Base-by-base conservation (phyloP, 768 basidiomycete genomes). In the Lepiota brunneoincarnata region DNA sequence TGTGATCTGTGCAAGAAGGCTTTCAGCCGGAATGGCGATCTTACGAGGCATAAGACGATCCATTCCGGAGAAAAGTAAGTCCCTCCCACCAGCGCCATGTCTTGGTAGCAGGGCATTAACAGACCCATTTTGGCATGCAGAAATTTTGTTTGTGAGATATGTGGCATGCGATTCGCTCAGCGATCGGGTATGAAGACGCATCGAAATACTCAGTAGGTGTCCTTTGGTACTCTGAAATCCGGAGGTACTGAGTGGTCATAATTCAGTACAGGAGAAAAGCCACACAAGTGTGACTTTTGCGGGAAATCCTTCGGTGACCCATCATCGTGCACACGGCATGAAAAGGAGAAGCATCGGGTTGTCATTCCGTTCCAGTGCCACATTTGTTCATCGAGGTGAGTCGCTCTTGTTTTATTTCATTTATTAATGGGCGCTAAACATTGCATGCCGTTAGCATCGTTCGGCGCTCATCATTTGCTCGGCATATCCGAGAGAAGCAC, bases 291-390 rank as follows among this genome's bases (percentile, higher is more conserved):
- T 59, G 60, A 66, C 7, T 67, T 63, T 18, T 89, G 87, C 61
- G 52, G 49, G 9, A 71, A 77, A 26, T 65, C 70, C 12, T 89
- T 89, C 58, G 81, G 81, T 12, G 87, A 89, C 60, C 87, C 85
- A 10, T 89, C 87, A 0, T 88, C 87, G 41, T 72, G 83, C 58
- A 71, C 79, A 26, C 82, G 87, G 7, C 87, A 89, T 60, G 72
- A 75, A 51, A 81, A 77, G 61, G 86, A 88, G 66, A 78, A 72
- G 2, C 87, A 89, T 61, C 59, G 64, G 15, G 64, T 64, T 2
- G 55, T 69, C 21, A 72, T 73, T 23, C 70, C 69, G 23, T 82
- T 77, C 58, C 63, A 61, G 39, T 88, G 85, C 61, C 72, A 75
- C 20, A 56, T 65, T n/a, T 86, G 85, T 58, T 68, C 62, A 40